Evolutionary conservation across 768 basidiomycete species (phyloP).

Genomic region (Neoboletus magnificus): DNA sequence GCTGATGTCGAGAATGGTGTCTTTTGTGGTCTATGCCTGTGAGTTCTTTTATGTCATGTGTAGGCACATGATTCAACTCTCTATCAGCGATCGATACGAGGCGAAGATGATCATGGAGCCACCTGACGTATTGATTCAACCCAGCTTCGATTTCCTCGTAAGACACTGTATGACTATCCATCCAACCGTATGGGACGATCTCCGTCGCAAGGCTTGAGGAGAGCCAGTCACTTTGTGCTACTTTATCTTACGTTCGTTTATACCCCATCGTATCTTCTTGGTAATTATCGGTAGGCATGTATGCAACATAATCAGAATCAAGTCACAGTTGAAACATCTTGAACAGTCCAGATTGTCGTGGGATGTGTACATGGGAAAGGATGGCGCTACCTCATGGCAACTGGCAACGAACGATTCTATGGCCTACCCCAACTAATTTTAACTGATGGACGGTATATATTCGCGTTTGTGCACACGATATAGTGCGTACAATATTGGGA

Average conservation of each 20-base stretch:
- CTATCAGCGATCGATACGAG: constrained; percentile 26
- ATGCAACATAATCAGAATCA: constrained; percentile 5
- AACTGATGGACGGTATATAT: background rate
- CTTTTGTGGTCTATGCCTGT: constrained; percentile 54
- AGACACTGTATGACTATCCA: constrained; percentile 50
- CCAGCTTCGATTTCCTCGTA: constrained; percentile 41
- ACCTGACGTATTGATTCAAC: constrained; percentile 28
- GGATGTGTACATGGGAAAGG: background rate
- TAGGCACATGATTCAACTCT: background rate
- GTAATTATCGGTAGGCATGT: constrained; percentile 13
- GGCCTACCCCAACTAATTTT: background rate
- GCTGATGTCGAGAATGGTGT: constrained; percentile 27
- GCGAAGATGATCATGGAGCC: constrained; percentile 26
- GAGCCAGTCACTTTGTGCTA: background rate
- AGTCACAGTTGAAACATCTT: background rate
- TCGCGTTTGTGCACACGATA: background rate
- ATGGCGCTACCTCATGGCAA: background rate
- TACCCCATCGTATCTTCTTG: constrained; percentile 8
- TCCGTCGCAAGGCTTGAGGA: constrained; percentile 27
- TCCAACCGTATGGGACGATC: constrained; percentile 44
- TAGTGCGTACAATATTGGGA: background rate
- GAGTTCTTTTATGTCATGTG: constrained; percentile 23
- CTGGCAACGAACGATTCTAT: background rate
- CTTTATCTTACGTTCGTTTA: constrained; percentile 13
- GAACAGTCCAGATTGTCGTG: background rate